Conservation (phyloP, 1,284 basidiomycete genomes). For the Takashimella tepidaria region DNA sequence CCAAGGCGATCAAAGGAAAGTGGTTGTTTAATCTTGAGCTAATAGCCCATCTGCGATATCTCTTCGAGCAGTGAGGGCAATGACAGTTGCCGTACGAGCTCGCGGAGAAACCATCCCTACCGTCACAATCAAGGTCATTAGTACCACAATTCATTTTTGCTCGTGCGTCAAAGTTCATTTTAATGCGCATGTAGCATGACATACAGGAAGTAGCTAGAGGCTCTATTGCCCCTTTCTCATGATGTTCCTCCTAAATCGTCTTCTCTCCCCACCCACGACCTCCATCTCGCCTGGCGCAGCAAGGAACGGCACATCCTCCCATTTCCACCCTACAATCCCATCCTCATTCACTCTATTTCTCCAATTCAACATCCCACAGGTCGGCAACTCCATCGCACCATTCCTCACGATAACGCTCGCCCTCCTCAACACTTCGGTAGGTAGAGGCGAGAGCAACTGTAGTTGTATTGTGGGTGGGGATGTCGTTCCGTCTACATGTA, state of each 20-base stretch:
- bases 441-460: conserved; percentile 72
- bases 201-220: not conserved
- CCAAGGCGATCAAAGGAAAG: no score
- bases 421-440: conserved; percentile 49
- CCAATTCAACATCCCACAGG: conserved; percentile 82
- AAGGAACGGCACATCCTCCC: conserved; percentile 68
- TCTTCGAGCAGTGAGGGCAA: no score
- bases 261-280: conserved; percentile 57
- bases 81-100: no score
- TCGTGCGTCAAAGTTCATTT: not conserved
- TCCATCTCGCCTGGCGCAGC: conserved; percentile 62
- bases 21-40: no score
- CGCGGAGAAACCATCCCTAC: no score
- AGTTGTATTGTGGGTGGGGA: conserved; percentile 5
- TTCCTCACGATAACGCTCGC: conserved; percentile 61
- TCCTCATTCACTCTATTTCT: conserved; percentile 39
- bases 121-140: no score
- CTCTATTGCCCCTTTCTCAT: conserved; percentile 61
- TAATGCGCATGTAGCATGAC: not conserved
- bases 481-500: conserved; percentile 29
- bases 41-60: no score
- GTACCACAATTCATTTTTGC: not conserved
- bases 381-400: conserved; percentile 79
- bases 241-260: conserved; percentile 75
- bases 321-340: conserved; percentile 53